Evolutionary conservation across 1,139 yeast species (phyloP), one percentile per base, ranked within the genome.

Genomic region (Suhomyces guaymorum): DNA sequence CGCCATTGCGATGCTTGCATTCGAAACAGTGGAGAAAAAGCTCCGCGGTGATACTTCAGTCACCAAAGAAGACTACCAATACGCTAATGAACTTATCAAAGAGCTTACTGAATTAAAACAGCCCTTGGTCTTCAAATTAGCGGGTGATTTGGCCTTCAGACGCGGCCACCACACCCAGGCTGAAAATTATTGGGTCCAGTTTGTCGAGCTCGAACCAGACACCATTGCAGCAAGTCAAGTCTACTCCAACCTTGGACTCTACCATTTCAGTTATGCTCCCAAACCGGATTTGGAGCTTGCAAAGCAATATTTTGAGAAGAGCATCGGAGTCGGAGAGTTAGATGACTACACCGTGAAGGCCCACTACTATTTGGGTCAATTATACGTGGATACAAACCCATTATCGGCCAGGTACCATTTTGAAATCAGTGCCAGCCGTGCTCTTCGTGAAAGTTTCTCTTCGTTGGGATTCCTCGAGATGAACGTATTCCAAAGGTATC

Each of bases 391-490:
- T 29, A 63, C 75, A 3, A 78, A 81, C 43, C 85, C 87, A 0
- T 48, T 65, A 19, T 63, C 76, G 17, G 72, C 94, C 0, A 71
- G 82, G 39, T 76, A 77, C 44, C 90, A 88, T 52, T 70, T 85
- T 41, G 94, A 88, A 53, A 66, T 78, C 38, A 80, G 90, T 26
- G 95, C 96, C 0, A 61, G 79, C 5, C 77, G 76, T 45, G 96
- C 96, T 0, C 76, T 88, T 31, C 73, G 70, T 45, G 95, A 89
- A 47, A 73, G 90, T 6, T 85, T 88, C 52, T 75, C 81, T 12
- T 76, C 82, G 16, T 61, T 89, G 32, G 97, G 97, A 1, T 84
- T 82, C 54, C 58, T 88, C 43, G 92, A 88, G 47, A 60, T 88
- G 63, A 80, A 80, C 46, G 75, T 82, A 38, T 84, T 81, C 52